These are phyloP conservation scores for Colletotrichum gloeosporioides DNA, from an alignment of 2,329 filamentous ascomycete genomes.

Conservation along the genomic window DNA sequence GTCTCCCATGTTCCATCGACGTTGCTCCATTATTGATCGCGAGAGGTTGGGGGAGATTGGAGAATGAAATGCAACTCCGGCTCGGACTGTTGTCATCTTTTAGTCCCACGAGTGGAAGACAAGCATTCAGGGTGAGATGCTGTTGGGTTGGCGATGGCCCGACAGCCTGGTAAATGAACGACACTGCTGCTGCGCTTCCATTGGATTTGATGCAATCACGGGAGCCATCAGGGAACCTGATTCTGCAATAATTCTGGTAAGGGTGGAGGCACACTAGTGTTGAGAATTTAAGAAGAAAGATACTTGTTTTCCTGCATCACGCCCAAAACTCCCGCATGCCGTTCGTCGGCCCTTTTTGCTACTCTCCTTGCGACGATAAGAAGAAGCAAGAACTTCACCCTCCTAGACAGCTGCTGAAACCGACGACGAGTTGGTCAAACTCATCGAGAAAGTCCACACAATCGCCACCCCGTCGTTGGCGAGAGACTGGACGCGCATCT, in stretches of 20 bases:
- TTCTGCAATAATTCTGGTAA: fast-evolving
- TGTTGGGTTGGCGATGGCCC: not conserved
- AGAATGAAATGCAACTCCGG: not conserved
- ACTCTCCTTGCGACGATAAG: fast-evolving
- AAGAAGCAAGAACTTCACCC: not conserved
- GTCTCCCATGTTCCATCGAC: not conserved
- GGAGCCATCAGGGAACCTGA: fast-evolving
- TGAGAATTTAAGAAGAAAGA: not conserved
- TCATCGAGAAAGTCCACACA: fast-evolving
- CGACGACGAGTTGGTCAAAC: fast-evolving
- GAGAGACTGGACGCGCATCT: too few relatives aligned
- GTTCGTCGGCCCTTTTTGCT: fast-evolving
- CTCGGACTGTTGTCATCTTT: not conserved
- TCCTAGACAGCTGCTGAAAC: not conserved
- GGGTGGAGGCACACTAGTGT: fast-evolving
- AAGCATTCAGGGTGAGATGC: not conserved
- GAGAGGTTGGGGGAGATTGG: not conserved
- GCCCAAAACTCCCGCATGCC: not conserved
- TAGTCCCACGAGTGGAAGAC: not conserved
- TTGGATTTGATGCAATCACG: not conserved
- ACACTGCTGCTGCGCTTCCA: not conserved
- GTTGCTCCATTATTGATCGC: not conserved
- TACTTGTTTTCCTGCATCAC: not conserved
- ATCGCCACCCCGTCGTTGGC: not conserved
- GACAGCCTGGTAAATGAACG: not conserved